Evolutionary conservation across 805 yeast genomes (phyloP), one percentile per base, ranked within the genome.

Genomic region (baker's yeast (Saccharomyces cerevisiae)): DNA sequence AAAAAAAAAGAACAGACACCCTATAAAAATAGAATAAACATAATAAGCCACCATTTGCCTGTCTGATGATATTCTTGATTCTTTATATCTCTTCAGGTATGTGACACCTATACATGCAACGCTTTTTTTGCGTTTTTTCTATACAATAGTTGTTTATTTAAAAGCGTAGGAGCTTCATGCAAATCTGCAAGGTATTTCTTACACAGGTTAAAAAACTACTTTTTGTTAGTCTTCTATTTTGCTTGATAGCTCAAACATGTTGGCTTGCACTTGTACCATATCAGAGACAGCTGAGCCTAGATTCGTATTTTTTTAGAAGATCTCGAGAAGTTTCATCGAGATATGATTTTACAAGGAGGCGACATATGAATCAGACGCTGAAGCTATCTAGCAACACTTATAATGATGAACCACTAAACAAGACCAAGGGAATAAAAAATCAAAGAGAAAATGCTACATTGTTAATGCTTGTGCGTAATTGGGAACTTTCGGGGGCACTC

Each of bases 401-500:
- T 51, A 61, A 59, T 31, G 52, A 61, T 46, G 59, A 59, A 13
- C 31, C 63, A 4, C 28, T 58, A 4, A 41, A 47, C 4, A 51
- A 59, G 24, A 10, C 47, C n/a, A 30, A 26, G 14, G 29, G 43
- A 24, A 49, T 41, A 14, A 21, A n/a, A 10, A 14, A 8, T 14
- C 51, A 43, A 8, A 60, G 60, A 43, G 64, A 63, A 63, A 90
- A 89, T 67, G 97, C 97, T 3, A 85, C 96, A 0, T 68, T 91
- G 28, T 78, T 91, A 53, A 90, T 91, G 96, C 78, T 91, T 28
- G 96, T 87, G 43, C 75, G 97, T 53, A 90, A 90, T 67, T 76
- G 79, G 72, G 97, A 90, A 68, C 69, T 90, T 10, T 75, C 78
- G 10, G 90, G 85, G 0, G 96, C 94, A 0, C 69, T 90, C 48